Base-by-base conservation (phyloP, 352 stramenopile species). In the Thraustochytrium striatum region DNA sequence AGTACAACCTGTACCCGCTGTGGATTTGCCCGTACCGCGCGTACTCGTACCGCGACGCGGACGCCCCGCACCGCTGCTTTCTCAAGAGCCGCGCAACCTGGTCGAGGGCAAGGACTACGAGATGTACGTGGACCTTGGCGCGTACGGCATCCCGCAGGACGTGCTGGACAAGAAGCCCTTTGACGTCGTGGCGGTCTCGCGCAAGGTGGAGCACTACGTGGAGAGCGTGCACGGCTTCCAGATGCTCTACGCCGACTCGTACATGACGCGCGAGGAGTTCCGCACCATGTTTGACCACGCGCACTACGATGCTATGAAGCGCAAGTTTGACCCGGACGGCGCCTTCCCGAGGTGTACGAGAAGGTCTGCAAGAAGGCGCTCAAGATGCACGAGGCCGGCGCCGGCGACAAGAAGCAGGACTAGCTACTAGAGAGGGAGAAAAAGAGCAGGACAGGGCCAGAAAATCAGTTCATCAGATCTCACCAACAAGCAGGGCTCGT, bases 301-400 rank as follows among this genome's bases (percentile, higher is more conserved):
- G 32, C 25, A 78, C 30, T 88, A 89, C 82, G 47, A 85, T 28
- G 36, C 75, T n/a, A 72, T 86, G 59, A 81, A 85, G 13, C 50
- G 28, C 0, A 85, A 87, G 61, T 87, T 85, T 61, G 50, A 80
- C n/a, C 62, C 73, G 21, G 69, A 68, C 39, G 81, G 69, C 36
- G 80, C 82, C 19, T 90, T 90, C 72, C 82, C 82, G 82, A 87
- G 69, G 83, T 89, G n/a, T 89, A 87, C 72, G 85, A 88, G 55
- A 89, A 89, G 73, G 81, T 82, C 1, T 79, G 69, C 69, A 75
- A 75, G 65, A 36, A 36, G 13, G 65, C 65, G 39, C 41, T 62
- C 39, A 35, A 70, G 16, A 41, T 75, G 16, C 65, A 41, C 39
- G 30, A 58, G 52, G 65, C 13, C 9, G 7, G 30, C 3, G 65